These are phyloP conservation scores for Maudiozyma turicensis DNA, from an alignment of 805 yeast species.

Conservation along the genomic window DNA sequence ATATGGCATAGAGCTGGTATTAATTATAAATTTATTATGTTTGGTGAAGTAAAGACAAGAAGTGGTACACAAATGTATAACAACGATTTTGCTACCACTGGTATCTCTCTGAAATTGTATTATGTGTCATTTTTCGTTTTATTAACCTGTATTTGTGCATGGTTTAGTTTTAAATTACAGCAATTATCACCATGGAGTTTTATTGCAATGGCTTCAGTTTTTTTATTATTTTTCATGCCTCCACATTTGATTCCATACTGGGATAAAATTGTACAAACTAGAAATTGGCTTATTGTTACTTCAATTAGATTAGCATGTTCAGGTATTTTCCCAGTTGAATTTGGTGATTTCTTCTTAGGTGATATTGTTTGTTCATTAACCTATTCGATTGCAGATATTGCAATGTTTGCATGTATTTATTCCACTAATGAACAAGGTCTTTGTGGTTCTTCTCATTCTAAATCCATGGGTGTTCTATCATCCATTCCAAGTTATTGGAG, in stretches of 20 bases:
- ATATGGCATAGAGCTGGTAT: slow-evolving; percentile 69
- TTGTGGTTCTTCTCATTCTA: slow-evolving; percentile 75
- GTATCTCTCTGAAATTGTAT: slow-evolving; percentile 39
- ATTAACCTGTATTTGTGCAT: slow-evolving; percentile 48
- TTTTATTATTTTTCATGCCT: slow-evolving; percentile 14
- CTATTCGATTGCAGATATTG: slow-evolving; percentile 75
- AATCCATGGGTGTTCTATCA: slow-evolving; percentile 72
- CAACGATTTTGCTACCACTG: slow-evolving; percentile 30
- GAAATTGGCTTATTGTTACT: slow-evolving; percentile 70
- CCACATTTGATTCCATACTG: slow-evolving; percentile 22
- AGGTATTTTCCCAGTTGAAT: slow-evolving; percentile 91
- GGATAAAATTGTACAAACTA: slow-evolving; percentile 38
- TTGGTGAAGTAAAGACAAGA: slow-evolving; percentile 61
- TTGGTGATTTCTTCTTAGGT: slow-evolving; percentile 86
- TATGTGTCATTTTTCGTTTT: slow-evolving; percentile 54
- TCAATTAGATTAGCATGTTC: slow-evolving; percentile 64
- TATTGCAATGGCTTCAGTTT: slow-evolving; percentile 31
- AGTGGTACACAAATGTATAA: slow-evolving; percentile 34
- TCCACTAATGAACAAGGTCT: slow-evolving; percentile 37
- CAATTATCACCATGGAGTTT: slow-evolving; percentile 65
- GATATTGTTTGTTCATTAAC: slow-evolving; percentile 85
- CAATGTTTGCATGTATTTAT: slow-evolving; percentile 79
- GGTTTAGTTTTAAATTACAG: slow-evolving; percentile 68
- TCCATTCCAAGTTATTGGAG: slow-evolving; percentile 87
- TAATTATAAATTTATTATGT: slow-evolving; percentile 82